These are phyloP conservation scores for Xylaria sp. DNA, from an alignment of 2,329 filamentous ascomycete species.

Conservation along the genomic window DNA sequence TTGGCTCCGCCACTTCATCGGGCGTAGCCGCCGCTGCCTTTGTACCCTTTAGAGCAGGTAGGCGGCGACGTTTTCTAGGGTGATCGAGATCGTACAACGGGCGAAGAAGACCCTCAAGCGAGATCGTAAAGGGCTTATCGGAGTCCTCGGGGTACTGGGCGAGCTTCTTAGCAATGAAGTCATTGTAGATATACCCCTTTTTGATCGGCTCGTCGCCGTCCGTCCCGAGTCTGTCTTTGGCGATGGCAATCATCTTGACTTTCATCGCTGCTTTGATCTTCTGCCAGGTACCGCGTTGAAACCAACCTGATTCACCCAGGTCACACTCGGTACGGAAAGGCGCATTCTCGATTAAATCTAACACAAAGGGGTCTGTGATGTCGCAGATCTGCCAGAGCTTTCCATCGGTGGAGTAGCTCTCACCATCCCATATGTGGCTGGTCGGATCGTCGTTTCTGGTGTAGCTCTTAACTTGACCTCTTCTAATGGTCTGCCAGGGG, in stretches of 20 bases:
- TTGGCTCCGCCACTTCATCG: neutral
- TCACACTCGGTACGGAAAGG: constrained; percentile 57
- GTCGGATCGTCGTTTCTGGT: constrained; percentile 36
- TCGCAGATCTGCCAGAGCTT: constrained; percentile 95
- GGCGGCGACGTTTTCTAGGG: constrained; percentile 17
- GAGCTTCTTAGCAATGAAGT: constrained; percentile 34
- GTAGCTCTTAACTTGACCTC: constrained; percentile 37
- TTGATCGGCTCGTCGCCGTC: constrained; percentile 37
- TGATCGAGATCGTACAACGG: constrained; percentile 28
- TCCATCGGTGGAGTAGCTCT: constrained; percentile 67
- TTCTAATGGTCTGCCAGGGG: constrained; percentile 47
- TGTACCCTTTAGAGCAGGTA: constrained; percentile 10
- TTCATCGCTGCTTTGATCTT: constrained; percentile 87
- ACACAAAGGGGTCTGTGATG: constrained; percentile 73
- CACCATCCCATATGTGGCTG: constrained; percentile 79
- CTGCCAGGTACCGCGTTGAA: constrained; percentile 70
- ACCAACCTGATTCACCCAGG: constrained; percentile 70
- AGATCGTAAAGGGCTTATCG: constrained; percentile 24
- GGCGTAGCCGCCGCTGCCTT: constrained; percentile 1
- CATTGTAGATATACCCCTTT: constrained; percentile 36
- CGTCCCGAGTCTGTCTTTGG: constrained; percentile 48
- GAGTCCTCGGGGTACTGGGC: constrained; percentile 26
- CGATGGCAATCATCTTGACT: constrained; percentile 69
- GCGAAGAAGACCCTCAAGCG: constrained; percentile 28
- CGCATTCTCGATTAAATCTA: constrained; percentile 58